Evolutionary conservation across 2,329 filamentous ascomycete genomes (phyloP), one percentile per base, ranked within the genome.

Genomic region (Fusarium sp.): DNA sequence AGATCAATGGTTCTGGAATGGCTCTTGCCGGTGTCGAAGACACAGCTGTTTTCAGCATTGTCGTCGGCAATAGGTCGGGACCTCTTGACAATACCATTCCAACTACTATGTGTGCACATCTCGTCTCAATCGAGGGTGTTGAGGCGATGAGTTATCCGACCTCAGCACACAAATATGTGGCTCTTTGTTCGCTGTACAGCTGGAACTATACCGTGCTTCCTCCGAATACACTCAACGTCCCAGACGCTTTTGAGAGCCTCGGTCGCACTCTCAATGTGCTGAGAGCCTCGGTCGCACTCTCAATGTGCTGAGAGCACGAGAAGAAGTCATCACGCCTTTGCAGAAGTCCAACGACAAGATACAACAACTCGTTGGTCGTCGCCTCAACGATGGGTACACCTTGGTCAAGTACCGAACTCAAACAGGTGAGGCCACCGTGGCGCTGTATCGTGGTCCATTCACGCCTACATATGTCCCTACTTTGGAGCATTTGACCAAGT

Each of bases 141-240:
- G 78, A 80, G 45, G 50, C 59, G 7, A 78, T 79, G 65, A 46
- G n/a, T 0, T 75, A 63, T n/a, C 72, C 74, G 1, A 7, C 12
- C 2, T 23, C 59, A 5, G 42, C 55, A 4, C 40, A 59, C 5
- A 48, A 70, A 4, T 69, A 66, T 13, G 77, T 83, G 10, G 79
- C 69, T 0, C 59, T 85, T 10, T 74, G 75, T 25, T 81, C 79
- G 0, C 64, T 85, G 1, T 64, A 80, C 47, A 80, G 77, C 48
- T 85, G 83, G 83, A 76, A 72, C 8, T 84, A 84, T 54, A 80
- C 76, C 0, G 68, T 71, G 5, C 49, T 79, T 2, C 82, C 82
- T 0, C 72, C 80, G 0, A 61, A 73, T 1, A 65, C 72, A 0
- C 68, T 81, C 47, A 81, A 82, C 58, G 75, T 82, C 1, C 59